These are phyloP conservation scores for Plasmopara muralis DNA, from an alignment of 352 stramenopile genomes.

Conservation along the genomic window DNA sequence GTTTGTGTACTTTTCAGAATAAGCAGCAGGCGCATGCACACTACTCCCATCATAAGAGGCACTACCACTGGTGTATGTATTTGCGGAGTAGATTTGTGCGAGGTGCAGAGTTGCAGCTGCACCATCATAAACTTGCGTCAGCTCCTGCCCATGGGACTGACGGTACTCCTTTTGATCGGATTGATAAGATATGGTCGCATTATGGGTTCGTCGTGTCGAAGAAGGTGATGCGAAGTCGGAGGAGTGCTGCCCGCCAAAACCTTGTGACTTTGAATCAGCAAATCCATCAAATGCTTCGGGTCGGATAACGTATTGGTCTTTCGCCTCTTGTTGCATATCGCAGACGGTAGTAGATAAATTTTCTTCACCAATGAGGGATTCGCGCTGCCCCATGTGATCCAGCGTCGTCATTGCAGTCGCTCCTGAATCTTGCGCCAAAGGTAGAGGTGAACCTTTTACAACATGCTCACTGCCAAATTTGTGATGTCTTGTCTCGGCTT, in stretches of 20 bases:
- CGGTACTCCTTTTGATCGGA: conserved; percentile 9
- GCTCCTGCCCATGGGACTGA: conserved; percentile 8
- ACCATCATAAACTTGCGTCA: conserved; percentile 1
- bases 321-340: conserved; percentile 1
- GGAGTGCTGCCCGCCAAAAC: conserved; percentile 5
- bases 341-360: background rate
- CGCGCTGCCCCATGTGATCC: conserved; percentile 9
- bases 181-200: conserved; percentile 12
- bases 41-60: conserved; percentile 5
- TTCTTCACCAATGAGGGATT: conserved; percentile 2
- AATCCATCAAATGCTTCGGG: conserved; percentile 22
- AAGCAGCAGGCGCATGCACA: conserved; percentile 8
- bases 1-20: conserved; percentile 12
- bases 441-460: conserved; percentile 3
- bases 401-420: background rate
- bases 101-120: conserved; percentile 13
- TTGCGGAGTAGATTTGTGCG: conserved; percentile 6
- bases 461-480: conserved; percentile 7
- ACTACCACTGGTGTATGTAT: conserved; percentile 6
- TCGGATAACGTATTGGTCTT: conserved; percentile 4
- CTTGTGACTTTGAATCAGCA: conserved; percentile 14
- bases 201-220: conserved; percentile 15
- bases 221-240: conserved; percentile 35
- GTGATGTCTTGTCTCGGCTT: conserved; percentile 4
- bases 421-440: background rate